Percentiles rank a stretch among this genome's conserved stretches.
Conservation (phyloP, 345 rosid genomes). For the Populus euphratica region DNA sequence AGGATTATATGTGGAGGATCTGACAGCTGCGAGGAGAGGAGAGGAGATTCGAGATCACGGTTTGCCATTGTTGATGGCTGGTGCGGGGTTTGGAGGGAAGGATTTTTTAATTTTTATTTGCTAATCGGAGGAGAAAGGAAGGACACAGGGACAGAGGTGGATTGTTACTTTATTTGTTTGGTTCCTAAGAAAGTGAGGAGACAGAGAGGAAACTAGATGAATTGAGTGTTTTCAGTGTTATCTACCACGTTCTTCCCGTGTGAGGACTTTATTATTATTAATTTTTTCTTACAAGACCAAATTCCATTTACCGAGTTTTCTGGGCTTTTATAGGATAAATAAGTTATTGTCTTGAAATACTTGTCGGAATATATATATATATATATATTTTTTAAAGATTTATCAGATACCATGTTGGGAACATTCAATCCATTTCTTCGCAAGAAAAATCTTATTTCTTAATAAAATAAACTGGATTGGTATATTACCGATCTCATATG, state of each 20-base stretch:
- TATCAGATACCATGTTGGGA: no score
- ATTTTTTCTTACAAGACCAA: no score
- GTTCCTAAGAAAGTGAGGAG: background rate
- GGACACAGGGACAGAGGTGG: background rate
- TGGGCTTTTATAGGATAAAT: no score
- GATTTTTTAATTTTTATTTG: no score
- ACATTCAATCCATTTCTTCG: no score
- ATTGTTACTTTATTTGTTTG: background rate
- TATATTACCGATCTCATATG: no score
- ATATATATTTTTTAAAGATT: no score
- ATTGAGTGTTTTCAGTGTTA: background rate
- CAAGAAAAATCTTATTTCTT: no score
- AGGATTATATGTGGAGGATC: constrained; percentile 43
- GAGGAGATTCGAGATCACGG: constrained; percentile 49
- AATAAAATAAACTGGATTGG: no score
- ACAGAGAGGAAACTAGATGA: background rate
- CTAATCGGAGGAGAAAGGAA: background rate
- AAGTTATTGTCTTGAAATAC: no score
- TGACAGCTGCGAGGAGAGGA: constrained; percentile 43
- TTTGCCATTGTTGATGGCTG: constrained; percentile 42
- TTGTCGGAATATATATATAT: background rate
- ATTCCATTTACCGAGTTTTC: no score
- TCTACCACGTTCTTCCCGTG: background rate
- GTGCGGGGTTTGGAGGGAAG: constrained; percentile 1
- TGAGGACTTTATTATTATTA: background rate